Percentiles rank a stretch among this genome's conserved stretches.
phyloP scores from a whole-genome alignment of 2,329 filamentous ascomycete genomes.

The Macroventuria anomochaeta region DNA sequence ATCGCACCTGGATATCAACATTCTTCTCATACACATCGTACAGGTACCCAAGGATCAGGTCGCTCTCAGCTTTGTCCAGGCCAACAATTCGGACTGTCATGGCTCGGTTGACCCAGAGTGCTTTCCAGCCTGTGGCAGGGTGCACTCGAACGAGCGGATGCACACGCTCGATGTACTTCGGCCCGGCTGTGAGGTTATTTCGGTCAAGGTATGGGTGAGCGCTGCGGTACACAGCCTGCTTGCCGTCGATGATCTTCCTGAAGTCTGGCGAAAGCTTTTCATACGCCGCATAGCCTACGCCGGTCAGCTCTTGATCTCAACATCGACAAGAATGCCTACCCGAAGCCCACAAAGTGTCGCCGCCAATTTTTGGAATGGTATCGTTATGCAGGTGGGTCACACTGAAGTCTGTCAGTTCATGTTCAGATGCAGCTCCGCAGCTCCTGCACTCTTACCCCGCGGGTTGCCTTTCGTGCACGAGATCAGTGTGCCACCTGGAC shows the following conservation, averaged over 20 bases:
- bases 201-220: constrained; percentile 73
- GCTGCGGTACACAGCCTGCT: constrained; percentile 68
- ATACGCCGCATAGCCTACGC: constrained; percentile 67
- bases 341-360: constrained; percentile 75
- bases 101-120: constrained; percentile 72
- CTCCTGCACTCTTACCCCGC: constrained; percentile 56
- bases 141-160: constrained; percentile 75
- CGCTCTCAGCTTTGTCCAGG: constrained; percentile 71
- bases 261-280: constrained; percentile 75
- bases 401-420: constrained; percentile 18
- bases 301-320: constrained; percentile 33
- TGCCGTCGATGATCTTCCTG: constrained; percentile 73
- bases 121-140: constrained; percentile 76
- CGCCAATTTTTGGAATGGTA: constrained; percentile 68
- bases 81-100: constrained; percentile 74
- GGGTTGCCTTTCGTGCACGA: constrained; percentile 74
- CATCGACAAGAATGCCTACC: constrained; percentile 11
- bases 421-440: background rate
- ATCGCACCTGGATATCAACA: constrained; percentile 74
- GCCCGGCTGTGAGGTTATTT: constrained; percentile 65
- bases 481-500: constrained; percentile 72
- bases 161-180: constrained; percentile 69
- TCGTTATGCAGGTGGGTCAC: constrained; percentile 75
- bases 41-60: constrained; percentile 70
- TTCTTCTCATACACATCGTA: constrained; percentile 73